Conservation (phyloP, 805 yeast genomes). For the Cyberlindnera lachancei region DNA sequence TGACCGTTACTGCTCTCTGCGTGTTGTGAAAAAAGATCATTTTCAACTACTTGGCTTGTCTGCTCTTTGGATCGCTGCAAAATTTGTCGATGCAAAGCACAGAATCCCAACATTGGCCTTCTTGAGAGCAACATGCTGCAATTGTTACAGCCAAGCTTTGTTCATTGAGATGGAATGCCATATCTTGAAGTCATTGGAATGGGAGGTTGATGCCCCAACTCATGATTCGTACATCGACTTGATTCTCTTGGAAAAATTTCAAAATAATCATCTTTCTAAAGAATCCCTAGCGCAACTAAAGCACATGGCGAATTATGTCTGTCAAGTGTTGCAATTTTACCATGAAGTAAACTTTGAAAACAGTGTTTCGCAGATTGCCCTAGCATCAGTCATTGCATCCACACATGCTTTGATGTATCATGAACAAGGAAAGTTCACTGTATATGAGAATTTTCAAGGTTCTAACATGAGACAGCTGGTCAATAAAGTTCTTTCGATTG, state of each 20-base stretch:
- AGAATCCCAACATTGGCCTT: conserved; percentile 49
- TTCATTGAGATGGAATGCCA: conserved; percentile 66
- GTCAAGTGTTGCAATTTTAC: conserved; percentile 62
- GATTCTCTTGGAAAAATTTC: conserved; percentile 30
- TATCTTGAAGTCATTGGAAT: conserved; percentile 51
- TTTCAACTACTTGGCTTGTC: conserved; percentile 83
- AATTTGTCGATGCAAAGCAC: conserved; percentile 61
- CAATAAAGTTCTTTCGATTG: conserved; percentile 13
- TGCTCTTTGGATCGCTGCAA: conserved; percentile 85
- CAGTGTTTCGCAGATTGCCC: conserved; percentile 38
- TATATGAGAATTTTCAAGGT: conserved; percentile 17
- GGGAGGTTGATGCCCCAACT: conserved; percentile 58
- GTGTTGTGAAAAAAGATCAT: conserved; percentile 74
- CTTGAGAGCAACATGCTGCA: conserved; percentile 48
- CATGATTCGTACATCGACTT: conserved; percentile 59
- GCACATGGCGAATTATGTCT: conserved; percentile 50
- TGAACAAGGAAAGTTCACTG: conserved; percentile 7
- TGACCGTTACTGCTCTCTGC: conserved; percentile 78
- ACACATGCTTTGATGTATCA: conserved; percentile 34
- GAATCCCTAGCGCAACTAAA: conserved; percentile 35
- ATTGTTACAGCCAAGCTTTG: conserved; percentile 46
- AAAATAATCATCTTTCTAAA: background rate
- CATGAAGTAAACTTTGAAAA: conserved; percentile 47
- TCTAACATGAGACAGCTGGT: conserved; percentile 16
- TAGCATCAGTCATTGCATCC: conserved; percentile 43